Evolutionary conservation across 2,329 filamentous ascomycete species (phyloP).

Genomic region (Xylaria sp.): DNA sequence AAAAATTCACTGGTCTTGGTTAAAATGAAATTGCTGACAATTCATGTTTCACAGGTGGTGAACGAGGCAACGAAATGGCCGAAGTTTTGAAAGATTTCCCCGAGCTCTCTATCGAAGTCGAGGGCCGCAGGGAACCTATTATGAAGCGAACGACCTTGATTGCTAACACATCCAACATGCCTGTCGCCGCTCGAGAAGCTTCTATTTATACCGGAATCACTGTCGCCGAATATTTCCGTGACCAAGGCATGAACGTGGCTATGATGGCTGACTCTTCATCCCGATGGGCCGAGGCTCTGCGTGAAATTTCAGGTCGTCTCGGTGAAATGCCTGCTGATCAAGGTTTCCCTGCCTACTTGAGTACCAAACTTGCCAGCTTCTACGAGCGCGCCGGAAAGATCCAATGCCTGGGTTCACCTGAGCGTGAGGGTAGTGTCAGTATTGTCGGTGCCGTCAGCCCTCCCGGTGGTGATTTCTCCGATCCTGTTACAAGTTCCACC

Average conservation of each 20-base stretch:
- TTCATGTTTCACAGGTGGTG: conserved; percentile 60
- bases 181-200: conserved; percentile 95
- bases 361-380: conserved; percentile 97
- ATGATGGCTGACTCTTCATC: conserved; percentile 99
- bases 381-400: conserved; percentile 97
- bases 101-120: conserved; percentile 93
- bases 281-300: conserved; percentile 97
- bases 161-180: conserved; percentile 99
- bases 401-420: conserved; percentile 85
- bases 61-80: conserved; percentile 99
- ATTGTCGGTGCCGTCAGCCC: conserved; percentile 98
- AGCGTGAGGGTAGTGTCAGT: conserved; percentile 90
- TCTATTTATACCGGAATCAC: conserved; percentile 99
- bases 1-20: background rate
- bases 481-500: conserved; percentile 93
- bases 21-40: conserved; percentile 13
- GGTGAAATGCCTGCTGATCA: conserved; percentile 99
- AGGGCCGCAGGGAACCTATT: conserved; percentile 96
- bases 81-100: conserved; percentile 99
- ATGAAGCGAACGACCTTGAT: conserved; percentile 99
- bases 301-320: conserved; percentile 97
- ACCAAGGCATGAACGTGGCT: conserved; percentile 95
- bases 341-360: conserved; percentile 97
- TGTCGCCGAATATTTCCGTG: conserved; percentile 95
- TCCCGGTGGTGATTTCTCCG: conserved; percentile 98